These are phyloP conservation scores for Pleurotus ostreatus DNA, from an alignment of 768 basidiomycete genomes.

Conservation along the genomic window DNA sequence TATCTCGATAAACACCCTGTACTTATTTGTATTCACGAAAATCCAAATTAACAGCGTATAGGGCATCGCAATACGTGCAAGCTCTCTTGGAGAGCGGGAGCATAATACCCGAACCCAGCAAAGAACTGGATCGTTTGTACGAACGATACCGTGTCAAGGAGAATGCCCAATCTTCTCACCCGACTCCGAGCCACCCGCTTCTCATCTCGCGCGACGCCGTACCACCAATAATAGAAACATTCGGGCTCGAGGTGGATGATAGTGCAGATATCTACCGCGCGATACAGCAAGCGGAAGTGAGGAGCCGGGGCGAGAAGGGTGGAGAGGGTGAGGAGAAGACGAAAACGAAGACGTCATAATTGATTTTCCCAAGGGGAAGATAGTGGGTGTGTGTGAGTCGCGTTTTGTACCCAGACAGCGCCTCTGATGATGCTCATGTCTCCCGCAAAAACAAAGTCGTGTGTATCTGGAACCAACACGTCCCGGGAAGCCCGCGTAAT, in stretches of 20 bases:
- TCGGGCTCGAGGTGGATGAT: conserved; percentile 41
- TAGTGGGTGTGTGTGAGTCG: too few relatives aligned
- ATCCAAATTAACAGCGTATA: conserved; percentile 45
- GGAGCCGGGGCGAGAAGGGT: conserved; percentile 19
- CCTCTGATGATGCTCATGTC: too few relatives aligned
- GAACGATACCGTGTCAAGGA: conserved; percentile 14
- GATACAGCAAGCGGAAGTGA: conserved; percentile 50
- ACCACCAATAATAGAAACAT: conserved; percentile 41
- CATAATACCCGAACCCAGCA: conserved; percentile 53
- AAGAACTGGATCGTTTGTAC: conserved; percentile 58
- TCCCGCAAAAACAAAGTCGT: too few relatives aligned
- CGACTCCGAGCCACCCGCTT: conserved; percentile 23
- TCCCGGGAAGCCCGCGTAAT: too few relatives aligned
- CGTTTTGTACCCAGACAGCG: too few relatives aligned
- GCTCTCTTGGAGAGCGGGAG: conserved; percentile 50
- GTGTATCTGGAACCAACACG: too few relatives aligned
- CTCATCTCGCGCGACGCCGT: conserved; percentile 53
- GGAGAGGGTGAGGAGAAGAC: too few relatives aligned
- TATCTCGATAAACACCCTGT: background rate
- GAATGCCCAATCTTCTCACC: conserved; percentile 7
- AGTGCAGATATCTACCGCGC: conserved; percentile 58
- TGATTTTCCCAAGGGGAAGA: too few relatives aligned
- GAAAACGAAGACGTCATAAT: too few relatives aligned
- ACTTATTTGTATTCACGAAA: too few relatives aligned
- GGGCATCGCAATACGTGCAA: conserved; percentile 64